Evolutionary conservation across 2,329 filamentous ascomycete genomes (phyloP), one percentile per base, ranked within the genome.

Genomic region (Fusarium fracticaudum): DNA sequence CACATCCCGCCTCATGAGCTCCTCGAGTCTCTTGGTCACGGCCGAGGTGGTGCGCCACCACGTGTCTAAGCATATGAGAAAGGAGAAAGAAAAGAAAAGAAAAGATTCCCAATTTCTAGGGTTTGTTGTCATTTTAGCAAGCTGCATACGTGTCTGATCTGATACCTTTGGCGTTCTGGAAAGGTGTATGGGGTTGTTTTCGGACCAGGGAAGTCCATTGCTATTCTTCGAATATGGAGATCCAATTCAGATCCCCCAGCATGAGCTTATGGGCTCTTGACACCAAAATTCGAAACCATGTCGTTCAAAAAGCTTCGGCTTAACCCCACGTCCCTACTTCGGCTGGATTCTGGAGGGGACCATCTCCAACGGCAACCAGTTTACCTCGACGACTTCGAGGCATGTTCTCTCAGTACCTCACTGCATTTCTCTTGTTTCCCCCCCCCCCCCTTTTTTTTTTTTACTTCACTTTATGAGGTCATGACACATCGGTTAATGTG

Each of bases 1-100:
- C 84, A 89, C 71, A 87, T 92, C 69, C 90, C 90, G 18, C 91
- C 91, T 7, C 86, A 87, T 59, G 88, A 92, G 80, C 85, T 91
- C 43, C 82, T 91, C 13, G 86, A 89, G 76, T 87, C 86, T 24
- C 79, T 91, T 22, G 84, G 85, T 50, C 85, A 86, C 69, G 84
- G 84, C 38, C 83, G 85, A 67, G 79, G 85, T 20, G 87, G 85
- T 22, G 86, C 84, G 38, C 89, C 89, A 45, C 85, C 89, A 37
- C 85, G 85, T 20, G 85, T 91, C 57, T 90, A 80, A 86, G 38
- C 54, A 38, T 11, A 51, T 44, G 44, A 61, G 29, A 33, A 41
- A 13, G 29, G 29, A 51, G 53, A n/a, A 53, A 62, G n/a, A 13
- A 47, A 47, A 51, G 47, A n/a, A 53, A 62, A n/a, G 22, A 60